A percentile compares a stretch with the other conserved stretches of the same genome.
Conservation (phyloP, 2,329 filamentous ascomycete genomes). For the Aspergillus sp. region DNA sequence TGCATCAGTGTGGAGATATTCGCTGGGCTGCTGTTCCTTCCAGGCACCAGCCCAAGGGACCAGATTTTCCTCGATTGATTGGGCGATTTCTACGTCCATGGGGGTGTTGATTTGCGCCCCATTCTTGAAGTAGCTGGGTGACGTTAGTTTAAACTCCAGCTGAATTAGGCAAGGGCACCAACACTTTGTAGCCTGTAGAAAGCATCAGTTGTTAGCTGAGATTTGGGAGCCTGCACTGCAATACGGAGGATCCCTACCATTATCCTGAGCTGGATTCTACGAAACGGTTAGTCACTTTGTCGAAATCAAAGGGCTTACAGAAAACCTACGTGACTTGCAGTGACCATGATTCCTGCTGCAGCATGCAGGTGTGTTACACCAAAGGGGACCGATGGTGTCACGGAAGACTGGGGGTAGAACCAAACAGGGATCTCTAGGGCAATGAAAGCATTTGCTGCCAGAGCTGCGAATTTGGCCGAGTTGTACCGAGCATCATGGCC, state of each 20-base stretch:
- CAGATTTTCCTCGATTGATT: slow-evolving; percentile 56
- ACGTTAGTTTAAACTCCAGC: slow-evolving; percentile 21
- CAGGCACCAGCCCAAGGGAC: slow-evolving; percentile 48
- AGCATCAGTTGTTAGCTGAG: slow-evolving; percentile 12
- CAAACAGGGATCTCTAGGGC: slow-evolving; percentile 59
- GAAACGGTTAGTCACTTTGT: not conserved
- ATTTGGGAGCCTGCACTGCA: not conserved
- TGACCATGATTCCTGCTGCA: slow-evolving; percentile 64
- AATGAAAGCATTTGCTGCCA: slow-evolving; percentile 61
- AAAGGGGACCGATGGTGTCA: slow-evolving; percentile 64
- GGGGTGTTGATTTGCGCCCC: slow-evolving; percentile 67
- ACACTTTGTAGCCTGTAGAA: slow-evolving; percentile 60
- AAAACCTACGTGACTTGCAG: slow-evolving; percentile 56
- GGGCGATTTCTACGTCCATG: slow-evolving; percentile 59
- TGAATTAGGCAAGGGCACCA: slow-evolving; percentile 12
- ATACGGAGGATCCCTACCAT: slow-evolving; percentile 40
- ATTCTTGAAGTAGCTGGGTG: slow-evolving; percentile 57
- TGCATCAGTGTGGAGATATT: slow-evolving; percentile 27
- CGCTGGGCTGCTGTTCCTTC: slow-evolving; percentile 48
- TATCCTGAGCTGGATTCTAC: slow-evolving; percentile 61
- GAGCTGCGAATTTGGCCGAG: slow-evolving; percentile 59
- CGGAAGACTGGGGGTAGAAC: slow-evolving; percentile 56
- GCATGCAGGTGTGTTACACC: slow-evolving; percentile 55
- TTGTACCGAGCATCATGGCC: slow-evolving; percentile 65
- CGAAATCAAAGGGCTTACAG: not conserved